These are phyloP conservation scores for Globisporangium paddicum DNA, from an alignment of 352 stramenopile genomes.

Conservation along the genomic window DNA sequence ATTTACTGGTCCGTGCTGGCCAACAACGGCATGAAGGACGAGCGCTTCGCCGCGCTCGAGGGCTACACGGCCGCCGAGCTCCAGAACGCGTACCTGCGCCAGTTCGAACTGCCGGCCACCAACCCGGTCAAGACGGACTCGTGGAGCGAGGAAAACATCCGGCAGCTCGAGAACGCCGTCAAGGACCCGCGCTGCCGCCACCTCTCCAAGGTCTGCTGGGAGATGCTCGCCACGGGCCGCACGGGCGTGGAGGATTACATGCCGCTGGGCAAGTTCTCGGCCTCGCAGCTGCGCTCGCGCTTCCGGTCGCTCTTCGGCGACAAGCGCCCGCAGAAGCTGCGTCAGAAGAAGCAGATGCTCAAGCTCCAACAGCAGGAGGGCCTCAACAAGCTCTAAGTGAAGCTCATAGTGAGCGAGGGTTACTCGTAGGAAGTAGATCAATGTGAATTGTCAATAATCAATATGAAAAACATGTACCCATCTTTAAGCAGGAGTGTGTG, in stretches of 20 bases:
- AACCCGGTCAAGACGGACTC: conserved; percentile 46
- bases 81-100: conserved; percentile 59
- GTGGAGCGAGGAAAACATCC: conserved; percentile 70
- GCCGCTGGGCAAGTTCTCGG: conserved; percentile 67
- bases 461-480: background rate
- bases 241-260: conserved; percentile 71
- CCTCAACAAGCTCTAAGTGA: conserved; percentile 12
- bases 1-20: conserved; percentile 72
- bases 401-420: background rate
- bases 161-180: conserved; percentile 58
- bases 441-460: background rate
- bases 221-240: conserved; percentile 64
- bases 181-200: conserved; percentile 70
- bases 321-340: conserved; percentile 67
- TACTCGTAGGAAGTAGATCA: too few species aligned
- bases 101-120: conserved; percentile 54
- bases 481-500: background rate
- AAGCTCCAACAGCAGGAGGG: conserved; percentile 51
- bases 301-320: conserved; percentile 74
- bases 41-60: conserved; percentile 45
- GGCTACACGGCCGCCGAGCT: conserved; percentile 67
- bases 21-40: conserved; percentile 63
- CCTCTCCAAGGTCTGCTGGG: conserved; percentile 74
- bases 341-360: conserved; percentile 58
- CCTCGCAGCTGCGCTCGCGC: conserved; percentile 71